Evolutionary conservation across 495 filamentous ascomycete genomes (phyloP).

Genomic region (Aspergillus affinis): DNA sequence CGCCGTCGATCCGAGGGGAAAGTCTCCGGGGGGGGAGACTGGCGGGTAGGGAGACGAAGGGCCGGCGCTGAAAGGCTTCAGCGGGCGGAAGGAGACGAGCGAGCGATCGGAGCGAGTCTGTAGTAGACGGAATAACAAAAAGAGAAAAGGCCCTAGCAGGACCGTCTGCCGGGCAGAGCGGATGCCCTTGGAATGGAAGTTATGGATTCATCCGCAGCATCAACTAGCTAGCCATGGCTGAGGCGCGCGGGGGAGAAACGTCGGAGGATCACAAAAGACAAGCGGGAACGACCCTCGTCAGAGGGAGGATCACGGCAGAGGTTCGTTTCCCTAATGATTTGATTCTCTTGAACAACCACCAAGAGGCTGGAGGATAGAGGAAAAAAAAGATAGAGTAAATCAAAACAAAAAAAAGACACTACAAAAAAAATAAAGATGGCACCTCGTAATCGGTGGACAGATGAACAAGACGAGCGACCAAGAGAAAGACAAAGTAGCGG

Average conservation of each 20-base stretch:
- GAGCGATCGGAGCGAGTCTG: not conserved
- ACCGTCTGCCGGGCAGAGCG: slow-evolving; percentile 54
- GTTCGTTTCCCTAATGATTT: not conserved
- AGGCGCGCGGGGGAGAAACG: slow-evolving; percentile 17
- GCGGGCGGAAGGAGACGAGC: not conserved
- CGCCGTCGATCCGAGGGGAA: slow-evolving; percentile 7
- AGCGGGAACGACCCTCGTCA: slow-evolving; percentile 15
- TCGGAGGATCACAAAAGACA: not conserved
- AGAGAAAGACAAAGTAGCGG: slow-evolving; percentile 25
- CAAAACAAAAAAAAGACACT: not conserved
- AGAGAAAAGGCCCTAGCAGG: slow-evolving; percentile 18
- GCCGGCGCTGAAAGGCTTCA: slow-evolving; percentile 1
- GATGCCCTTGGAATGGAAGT: slow-evolving; percentile 41
- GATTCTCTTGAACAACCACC: too few relatives aligned
- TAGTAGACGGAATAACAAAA: slow-evolving; percentile 3
- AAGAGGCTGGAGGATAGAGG: too few relatives aligned
- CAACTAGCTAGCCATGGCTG: slow-evolving; percentile 47
- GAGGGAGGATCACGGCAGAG: not conserved
- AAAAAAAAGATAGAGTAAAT: not conserved
- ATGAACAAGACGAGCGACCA: slow-evolving; percentile 11
- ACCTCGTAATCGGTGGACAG: slow-evolving; percentile 22
- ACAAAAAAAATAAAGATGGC: slow-evolving; percentile 10
- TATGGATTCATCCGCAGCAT: slow-evolving; percentile 49
- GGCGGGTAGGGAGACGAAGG: slow-evolving; percentile 8
- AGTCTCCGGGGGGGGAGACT: slow-evolving; percentile 2